Percentiles rank a stretch among this genome's conserved stretches.
phyloP scores from a whole-genome alignment of 2,329 filamentous ascomycete genomes.

The Neonectria faginata region DNA sequence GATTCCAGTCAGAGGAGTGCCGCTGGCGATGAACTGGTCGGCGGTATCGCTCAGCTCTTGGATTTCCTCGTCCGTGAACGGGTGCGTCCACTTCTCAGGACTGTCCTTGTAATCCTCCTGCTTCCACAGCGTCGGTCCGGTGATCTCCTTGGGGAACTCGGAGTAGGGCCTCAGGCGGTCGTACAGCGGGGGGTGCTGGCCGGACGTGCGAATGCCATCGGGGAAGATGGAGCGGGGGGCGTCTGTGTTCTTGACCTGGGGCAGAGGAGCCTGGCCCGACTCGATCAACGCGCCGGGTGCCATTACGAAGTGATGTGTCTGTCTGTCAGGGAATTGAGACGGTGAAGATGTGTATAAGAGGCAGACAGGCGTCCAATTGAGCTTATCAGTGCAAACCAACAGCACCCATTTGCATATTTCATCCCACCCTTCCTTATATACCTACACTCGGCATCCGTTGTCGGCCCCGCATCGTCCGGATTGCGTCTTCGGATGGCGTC shows the following conservation, averaged over 20 bases:
- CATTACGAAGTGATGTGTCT: constrained; percentile 28
- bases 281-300: constrained; percentile 44
- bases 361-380: constrained; percentile 20
- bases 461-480: constrained; percentile 38
- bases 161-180: constrained; percentile 73
- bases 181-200: constrained; percentile 79
- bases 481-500: constrained; percentile 38
- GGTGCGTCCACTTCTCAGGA: constrained; percentile 80
- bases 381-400: constrained; percentile 3
- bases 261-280: constrained; percentile 32
- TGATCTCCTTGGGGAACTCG: constrained; percentile 77
- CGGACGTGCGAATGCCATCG: constrained; percentile 67
- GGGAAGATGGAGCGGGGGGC: constrained; percentile 53
- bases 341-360: neutral
- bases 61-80: constrained; percentile 74
- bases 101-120: constrained; percentile 72
- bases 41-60: constrained; percentile 74
- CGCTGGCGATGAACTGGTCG: constrained; percentile 75
- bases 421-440: constrained; percentile 34
- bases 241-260: constrained; percentile 41
- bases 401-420: neutral
- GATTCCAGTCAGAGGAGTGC: constrained; percentile 78
- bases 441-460: constrained; percentile 24
- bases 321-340: neutral
- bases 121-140: constrained; percentile 79